phyloP scores from a whole-genome alignment of 306 rosid genomes.

The Medicago arabica region DNA sequence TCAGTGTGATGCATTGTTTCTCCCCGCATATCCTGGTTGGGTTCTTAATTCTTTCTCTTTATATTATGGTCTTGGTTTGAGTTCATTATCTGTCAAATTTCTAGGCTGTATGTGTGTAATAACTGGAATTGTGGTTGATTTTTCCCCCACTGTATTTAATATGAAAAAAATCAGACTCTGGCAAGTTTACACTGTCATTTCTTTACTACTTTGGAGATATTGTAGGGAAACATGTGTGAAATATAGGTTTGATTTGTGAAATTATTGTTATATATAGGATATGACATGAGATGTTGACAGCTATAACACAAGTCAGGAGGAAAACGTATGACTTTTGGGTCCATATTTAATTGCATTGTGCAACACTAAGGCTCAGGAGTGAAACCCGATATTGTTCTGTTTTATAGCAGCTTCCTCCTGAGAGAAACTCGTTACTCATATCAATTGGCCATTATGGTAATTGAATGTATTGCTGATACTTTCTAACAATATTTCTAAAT shows the following conservation, averaged over 20 bases:
- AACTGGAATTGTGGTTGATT: neutral
- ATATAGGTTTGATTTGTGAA: no score
- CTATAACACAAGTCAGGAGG: no score
- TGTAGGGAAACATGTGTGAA: no score
- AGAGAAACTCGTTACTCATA: slow-evolving; percentile 3
- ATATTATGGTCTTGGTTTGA: neutral
- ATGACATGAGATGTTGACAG: no score
- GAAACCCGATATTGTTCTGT: slow-evolving; percentile 34
- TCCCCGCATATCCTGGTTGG: neutral
- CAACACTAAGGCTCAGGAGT: neutral
- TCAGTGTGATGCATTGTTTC: slow-evolving; percentile 4
- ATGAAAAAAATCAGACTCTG: neutral
- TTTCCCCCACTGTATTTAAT: neutral
- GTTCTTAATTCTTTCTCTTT: neutral
- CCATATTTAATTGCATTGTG: no score
- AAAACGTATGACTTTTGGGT: neutral
- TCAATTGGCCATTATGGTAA: slow-evolving; percentile 34
- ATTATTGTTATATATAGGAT: no score
- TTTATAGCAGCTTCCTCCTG: slow-evolving; percentile 37
- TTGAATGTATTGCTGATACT: slow-evolving; percentile 33
- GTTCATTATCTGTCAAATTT: neutral
- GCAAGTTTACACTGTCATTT: neutral
- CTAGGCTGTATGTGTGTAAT: no score
- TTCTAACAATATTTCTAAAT: neutral
- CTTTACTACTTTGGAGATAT: no score